Evolutionary conservation across 352 stramenopile genomes (phyloP), one percentile per base, ranked within the genome.

Genomic region (Poterioochromonas sp.): DNA sequence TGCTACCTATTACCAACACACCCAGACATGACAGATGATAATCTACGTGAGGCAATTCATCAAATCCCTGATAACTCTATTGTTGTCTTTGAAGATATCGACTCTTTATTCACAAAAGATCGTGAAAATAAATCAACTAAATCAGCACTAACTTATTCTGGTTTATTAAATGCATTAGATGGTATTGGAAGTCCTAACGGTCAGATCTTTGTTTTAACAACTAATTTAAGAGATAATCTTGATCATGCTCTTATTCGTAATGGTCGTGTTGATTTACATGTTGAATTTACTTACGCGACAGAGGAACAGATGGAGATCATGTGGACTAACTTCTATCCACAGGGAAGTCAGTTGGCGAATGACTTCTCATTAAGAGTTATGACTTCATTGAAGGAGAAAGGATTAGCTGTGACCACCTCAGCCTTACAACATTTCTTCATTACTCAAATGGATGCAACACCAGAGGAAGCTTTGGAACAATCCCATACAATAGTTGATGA

Each of bases 191-290:
- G 26, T 68, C 34, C 58, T 11, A 68, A 68, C 34, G 58, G 58
- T 40, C 58, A 68, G 58, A 35, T 68, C 12, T 68, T 68, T 26
- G 58, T 68, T 5, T 68, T 68, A 26, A 68, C 58, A 5, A 68
- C 58, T 11, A 68, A 68, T 68, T 26, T 68, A 40, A 5, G 58
- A 15, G 58, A 68, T 11, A 12, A 68, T 68, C 34, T 68, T 5
- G 58, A 68, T 26, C 12, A 12, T 37, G 58, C 58, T 11, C 26
- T 68, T 5, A 68, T 68, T 68, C 58, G 58, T 26, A 68, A 68
- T 68, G 58, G 58, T 68, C 58, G 58, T 68, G 58, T 68, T 5
- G 58, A 68, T 68, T 37, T 68, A 26, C 58, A 68, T 26, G 12
- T 68, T 35, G 58, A 68, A 35, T 68, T 68, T 26, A 68, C 58